phyloP scores from a whole-genome alignment of 2,329 filamentous ascomycete genomes.

The Stemphylium vesicarium region DNA sequence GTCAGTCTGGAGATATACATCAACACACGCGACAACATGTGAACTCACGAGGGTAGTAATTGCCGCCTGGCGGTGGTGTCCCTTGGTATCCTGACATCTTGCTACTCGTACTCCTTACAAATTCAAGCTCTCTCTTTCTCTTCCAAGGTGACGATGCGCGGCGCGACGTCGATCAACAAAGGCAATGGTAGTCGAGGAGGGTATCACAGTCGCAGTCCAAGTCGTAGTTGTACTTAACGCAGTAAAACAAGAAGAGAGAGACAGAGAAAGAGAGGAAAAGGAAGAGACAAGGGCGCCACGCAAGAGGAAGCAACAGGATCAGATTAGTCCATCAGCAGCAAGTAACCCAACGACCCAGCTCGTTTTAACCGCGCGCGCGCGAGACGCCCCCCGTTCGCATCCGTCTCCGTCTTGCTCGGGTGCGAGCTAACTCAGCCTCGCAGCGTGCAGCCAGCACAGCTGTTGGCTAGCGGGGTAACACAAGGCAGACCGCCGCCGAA shows the following conservation, averaged over 20 bases:
- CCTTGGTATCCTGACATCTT: conserved; percentile 41
- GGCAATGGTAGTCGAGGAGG: neutral
- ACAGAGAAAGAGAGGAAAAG: neutral
- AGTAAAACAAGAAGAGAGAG: neutral
- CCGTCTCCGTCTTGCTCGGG: conserved; percentile 9
- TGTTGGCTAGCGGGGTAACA: conserved; percentile 40
- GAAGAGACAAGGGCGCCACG: neutral
- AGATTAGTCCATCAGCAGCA: conserved; percentile 27
- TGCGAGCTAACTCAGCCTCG: conserved; percentile 46
- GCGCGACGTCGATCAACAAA: neutral
- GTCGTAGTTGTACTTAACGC: too few relatives aligned
- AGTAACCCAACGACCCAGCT: conserved; percentile 4
- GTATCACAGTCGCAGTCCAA: conserved; percentile 3
- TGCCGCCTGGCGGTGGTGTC: conserved; percentile 43
- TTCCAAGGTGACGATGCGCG: neutral
- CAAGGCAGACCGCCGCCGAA: conserved; percentile 36
- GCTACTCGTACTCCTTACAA: neutral
- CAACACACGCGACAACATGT: neutral
- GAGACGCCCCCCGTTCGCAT: conserved; percentile 3
- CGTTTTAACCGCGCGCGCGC: conserved; percentile 25
- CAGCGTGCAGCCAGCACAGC: conserved; percentile 24
- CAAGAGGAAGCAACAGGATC: neutral
- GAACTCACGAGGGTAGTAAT: conserved; percentile 46
- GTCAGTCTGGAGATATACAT: too few relatives aligned
- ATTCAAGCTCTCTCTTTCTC: too few relatives aligned